A percentile compares a stretch with the other conserved stretches of the same genome.
phyloP scores from a whole-genome alignment of 176 grass and related monocot species.

The Ensete glaucum region DNA sequence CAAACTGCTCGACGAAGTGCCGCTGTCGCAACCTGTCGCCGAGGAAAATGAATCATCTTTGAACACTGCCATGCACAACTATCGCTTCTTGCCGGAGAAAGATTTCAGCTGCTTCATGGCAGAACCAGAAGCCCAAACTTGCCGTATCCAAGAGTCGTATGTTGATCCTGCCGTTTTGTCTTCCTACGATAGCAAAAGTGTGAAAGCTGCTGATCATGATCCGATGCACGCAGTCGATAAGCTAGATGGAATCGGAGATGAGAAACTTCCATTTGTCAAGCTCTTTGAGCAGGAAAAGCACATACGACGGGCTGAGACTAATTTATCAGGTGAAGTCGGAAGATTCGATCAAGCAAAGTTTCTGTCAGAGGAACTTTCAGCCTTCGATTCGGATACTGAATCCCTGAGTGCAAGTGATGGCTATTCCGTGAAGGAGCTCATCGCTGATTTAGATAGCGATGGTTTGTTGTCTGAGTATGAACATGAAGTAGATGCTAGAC shows the following conservation, averaged over 20 bases:
- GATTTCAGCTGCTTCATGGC: constrained; percentile 63
- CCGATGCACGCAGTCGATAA: constrained; percentile 6
- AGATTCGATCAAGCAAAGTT: constrained; percentile 24
- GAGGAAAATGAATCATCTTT: constrained; percentile 5
- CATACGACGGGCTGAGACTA: neutral
- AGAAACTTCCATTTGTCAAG: constrained; percentile 3
- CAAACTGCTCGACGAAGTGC: neutral
- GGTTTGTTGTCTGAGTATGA: constrained; percentile 77
- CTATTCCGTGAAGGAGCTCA: constrained; percentile 86
- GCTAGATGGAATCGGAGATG: constrained; percentile 7
- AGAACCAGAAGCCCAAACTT: constrained; percentile 58
- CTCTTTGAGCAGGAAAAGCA: constrained; percentile 13
- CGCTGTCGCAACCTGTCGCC: neutral
- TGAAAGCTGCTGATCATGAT: constrained; percentile 6
- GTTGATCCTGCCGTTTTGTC: constrained; percentile 4
- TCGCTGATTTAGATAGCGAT: constrained; percentile 79
- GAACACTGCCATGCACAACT: constrained; percentile 39
- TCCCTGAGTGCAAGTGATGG: constrained; percentile 63
- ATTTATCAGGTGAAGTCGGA: constrained; percentile 18
- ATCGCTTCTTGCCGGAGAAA: constrained; percentile 48
- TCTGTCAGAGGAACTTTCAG: constrained; percentile 46
- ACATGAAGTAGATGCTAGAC: constrained; percentile 12
- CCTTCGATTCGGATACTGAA: constrained; percentile 71
- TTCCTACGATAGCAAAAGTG: neutral
- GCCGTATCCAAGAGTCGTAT: constrained; percentile 49